These are phyloP conservation scores for Solanum chiquidenum DNA, from an alignment of 257 asterid genomes.

Conservation along the genomic window DNA sequence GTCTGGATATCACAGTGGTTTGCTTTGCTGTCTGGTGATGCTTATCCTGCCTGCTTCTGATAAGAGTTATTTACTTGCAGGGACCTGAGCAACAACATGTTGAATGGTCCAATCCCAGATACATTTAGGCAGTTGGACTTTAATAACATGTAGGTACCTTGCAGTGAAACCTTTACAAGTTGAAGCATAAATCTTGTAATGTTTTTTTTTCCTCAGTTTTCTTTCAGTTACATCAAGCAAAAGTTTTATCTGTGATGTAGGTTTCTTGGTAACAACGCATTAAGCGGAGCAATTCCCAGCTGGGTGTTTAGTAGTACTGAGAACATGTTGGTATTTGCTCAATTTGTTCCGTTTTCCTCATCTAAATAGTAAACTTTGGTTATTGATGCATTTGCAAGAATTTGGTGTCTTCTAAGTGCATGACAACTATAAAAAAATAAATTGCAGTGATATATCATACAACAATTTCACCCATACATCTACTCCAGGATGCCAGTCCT, in stretches of 20 bases:
- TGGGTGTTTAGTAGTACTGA: slow-evolving; percentile 29
- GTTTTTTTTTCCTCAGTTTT: neutral
- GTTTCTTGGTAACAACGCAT: slow-evolving; percentile 56
- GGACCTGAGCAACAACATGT: slow-evolving; percentile 71
- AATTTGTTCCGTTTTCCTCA: neutral
- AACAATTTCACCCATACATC: slow-evolving; percentile 50
- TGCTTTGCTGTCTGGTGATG: neutral
- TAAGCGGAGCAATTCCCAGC: slow-evolving; percentile 53
- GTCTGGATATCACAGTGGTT: neutral
- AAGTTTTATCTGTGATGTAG: slow-evolving; percentile 23
- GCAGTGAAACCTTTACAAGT: neutral
- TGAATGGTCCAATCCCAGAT: slow-evolving; percentile 45
- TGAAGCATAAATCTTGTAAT: neutral
- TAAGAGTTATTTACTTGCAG: slow-evolving; percentile 28
- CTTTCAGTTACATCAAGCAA: neutral
- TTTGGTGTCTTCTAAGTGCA: neutral
- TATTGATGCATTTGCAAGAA: neutral
- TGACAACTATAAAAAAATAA: neutral
- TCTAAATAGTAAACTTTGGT: neutral
- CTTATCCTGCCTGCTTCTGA: neutral
- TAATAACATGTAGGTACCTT: slow-evolving; percentile 31
- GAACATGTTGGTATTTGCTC: slow-evolving; percentile 33
- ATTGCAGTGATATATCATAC: slow-evolving; percentile 86
- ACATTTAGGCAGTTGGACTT: slow-evolving; percentile 3
- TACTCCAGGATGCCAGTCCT: slow-evolving; percentile 23